These are phyloP conservation scores for Skeletonema tropicum DNA, from an alignment of 108 stramenopile genomes.

Conservation along the genomic window DNA sequence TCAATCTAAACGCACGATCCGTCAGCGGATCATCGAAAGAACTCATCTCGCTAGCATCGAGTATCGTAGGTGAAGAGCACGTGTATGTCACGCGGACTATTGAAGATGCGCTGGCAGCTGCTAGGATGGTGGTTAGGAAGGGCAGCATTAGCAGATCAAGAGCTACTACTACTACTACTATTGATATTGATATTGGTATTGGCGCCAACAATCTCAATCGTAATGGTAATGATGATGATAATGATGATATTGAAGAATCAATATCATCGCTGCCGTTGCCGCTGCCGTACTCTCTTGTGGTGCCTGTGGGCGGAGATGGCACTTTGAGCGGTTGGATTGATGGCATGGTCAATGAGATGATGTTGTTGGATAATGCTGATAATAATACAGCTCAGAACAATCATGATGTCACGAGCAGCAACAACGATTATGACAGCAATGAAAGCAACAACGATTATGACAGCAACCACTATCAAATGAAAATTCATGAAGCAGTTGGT, in stretches of 20 bases:
- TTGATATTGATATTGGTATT: too few relatives aligned
- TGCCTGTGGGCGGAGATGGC: conserved; percentile 79
- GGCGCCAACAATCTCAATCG: too few relatives aligned
- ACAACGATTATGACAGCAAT: too few relatives aligned
- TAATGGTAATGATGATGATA: too few relatives aligned
- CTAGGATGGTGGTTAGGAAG: conserved; percentile 16
- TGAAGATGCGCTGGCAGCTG: conserved; percentile 55
- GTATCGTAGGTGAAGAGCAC: conserved; percentile 40
- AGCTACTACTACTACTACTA: too few relatives aligned
- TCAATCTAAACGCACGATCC: conserved; percentile 66
- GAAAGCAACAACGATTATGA: too few relatives aligned
- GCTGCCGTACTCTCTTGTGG: conserved; percentile 42
- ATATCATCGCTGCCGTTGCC: too few relatives aligned
- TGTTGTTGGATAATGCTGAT: conserved; percentile 6
- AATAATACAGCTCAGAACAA: too few relatives aligned
- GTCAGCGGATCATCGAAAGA: conserved; percentile 31
- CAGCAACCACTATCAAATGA: background rate
- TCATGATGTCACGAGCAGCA: too few relatives aligned
- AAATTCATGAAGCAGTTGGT: conserved; percentile 36
- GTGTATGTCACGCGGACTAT: conserved; percentile 60
- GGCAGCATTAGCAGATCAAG: background rate
- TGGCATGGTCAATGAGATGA: conserved; percentile 40
- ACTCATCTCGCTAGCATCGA: conserved; percentile 17
- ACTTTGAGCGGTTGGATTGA: conserved; percentile 67
- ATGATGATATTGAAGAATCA: too few relatives aligned